Conservation (phyloP, 2,329 filamentous ascomycete species). For the Epichloe sibirici region DNA sequence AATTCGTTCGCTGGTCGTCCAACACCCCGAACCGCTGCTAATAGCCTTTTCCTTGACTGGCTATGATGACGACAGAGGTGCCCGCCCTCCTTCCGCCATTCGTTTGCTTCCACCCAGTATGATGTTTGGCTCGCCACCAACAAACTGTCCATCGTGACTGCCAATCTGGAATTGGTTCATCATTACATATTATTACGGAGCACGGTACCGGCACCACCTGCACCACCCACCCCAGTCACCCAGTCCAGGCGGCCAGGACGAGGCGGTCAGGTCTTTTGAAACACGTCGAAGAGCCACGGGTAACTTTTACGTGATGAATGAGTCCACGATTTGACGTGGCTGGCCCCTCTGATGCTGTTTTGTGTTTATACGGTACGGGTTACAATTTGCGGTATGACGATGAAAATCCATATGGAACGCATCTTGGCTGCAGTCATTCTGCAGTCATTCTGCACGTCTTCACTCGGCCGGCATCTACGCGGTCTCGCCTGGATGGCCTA, state of each 20-base stretch:
- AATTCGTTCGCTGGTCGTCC: too few species aligned
- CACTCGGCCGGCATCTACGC: constrained; percentile 1
- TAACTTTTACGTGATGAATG: neutral
- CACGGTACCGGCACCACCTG: neutral
- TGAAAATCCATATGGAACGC: neutral
- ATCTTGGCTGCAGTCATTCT: neutral
- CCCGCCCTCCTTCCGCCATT: neutral
- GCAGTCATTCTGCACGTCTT: neutral
- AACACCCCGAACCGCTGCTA: too few species aligned
- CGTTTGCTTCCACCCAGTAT: too few species aligned
- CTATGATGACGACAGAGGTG: neutral
- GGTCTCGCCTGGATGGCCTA: neutral
- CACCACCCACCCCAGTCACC: too few species aligned
- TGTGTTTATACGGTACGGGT: neutral
- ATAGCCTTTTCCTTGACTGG: neutral
- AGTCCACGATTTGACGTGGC: neutral
- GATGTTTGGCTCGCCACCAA: neutral
- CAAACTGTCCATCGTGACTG: neutral
- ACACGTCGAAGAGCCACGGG: neutral
- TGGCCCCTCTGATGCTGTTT: neutral
- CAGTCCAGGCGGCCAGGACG: too few species aligned
- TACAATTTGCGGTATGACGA: neutral
- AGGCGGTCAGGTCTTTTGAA: neutral
- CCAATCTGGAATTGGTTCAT: neutral
- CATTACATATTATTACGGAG: neutral